Evolutionary conservation across 305 asterid genomes (phyloP), one percentile per base, ranked within the genome.

Genomic region (Nicotiana rustica): DNA sequence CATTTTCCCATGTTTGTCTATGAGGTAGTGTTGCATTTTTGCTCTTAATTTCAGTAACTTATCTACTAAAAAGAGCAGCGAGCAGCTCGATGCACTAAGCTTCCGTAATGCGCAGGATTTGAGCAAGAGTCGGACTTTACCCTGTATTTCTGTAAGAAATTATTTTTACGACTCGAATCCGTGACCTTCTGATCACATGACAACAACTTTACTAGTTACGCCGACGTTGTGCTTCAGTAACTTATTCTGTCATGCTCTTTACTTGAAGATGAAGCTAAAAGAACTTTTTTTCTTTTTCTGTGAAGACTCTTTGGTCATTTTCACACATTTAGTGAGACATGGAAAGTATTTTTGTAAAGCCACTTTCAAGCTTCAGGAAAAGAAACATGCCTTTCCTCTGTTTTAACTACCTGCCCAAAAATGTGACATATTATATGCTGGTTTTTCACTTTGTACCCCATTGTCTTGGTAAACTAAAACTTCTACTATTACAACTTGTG

Each of bases 281-380:
- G 19, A 25, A 25, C 25, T 25, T 25, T 25, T 25, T 25, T 25
- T 25, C 25, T 25, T 25, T 71, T 21, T 8, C 17, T 82, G 12
- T 47, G 78, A 69, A 44, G 86, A 84, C 87, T 82, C 59, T 33
- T 19, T 78, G 47, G 78, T 79, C 88, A 89, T 77, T 55, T 49
- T 83, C 69, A 83, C 81, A 70, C 80, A 64, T 80, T 82, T 17
- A 36, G 52, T 60, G 15, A 76, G 78, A 67, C 38, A 73, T 62
- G 52, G 67, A 82, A 84, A 87, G 82, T 47, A 79, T 55, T 71
- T 18, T 67, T 79, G 83, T 79, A 86, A 88, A 89, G 91, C 75
- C 83, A 76, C 93, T 90, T 89, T 90, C 83, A 67, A 59, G 52
- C 88, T 89, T 90, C 83, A 67, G 41, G 52, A 79, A 25, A 61